Percentiles rank a stretch among this genome's conserved stretches.
Conservation (phyloP, 2,329 filamentous ascomycete species). For the Aspergillus ibericus region DNA sequence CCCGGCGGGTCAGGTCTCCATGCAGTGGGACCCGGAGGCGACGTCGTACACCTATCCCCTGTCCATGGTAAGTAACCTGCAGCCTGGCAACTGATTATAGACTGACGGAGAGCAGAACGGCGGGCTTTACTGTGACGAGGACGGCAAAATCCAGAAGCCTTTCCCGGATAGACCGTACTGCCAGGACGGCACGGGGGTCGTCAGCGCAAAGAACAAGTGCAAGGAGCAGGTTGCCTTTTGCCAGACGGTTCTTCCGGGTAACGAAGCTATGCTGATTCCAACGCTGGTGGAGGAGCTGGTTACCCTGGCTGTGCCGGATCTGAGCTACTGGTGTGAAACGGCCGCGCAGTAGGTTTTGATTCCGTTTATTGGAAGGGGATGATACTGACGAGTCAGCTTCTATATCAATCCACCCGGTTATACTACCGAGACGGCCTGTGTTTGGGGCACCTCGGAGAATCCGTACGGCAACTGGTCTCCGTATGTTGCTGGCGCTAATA, state of each 20-base stretch:
- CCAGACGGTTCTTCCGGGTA: slow-evolving; percentile 75
- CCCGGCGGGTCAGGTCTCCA: slow-evolving; percentile 71
- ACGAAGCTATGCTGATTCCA: slow-evolving; percentile 80
- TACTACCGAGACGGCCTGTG: slow-evolving; percentile 60
- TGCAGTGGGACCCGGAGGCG: slow-evolving; percentile 73
- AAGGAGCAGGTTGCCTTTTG: slow-evolving; percentile 66
- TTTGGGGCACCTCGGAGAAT: slow-evolving; percentile 66
- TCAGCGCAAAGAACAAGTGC: slow-evolving; percentile 67
- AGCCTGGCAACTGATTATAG: neutral
- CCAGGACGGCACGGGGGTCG: slow-evolving; percentile 64
- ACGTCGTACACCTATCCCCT: slow-evolving; percentile 65
- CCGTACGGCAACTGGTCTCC: slow-evolving; percentile 74
- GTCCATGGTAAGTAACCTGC: slow-evolving; percentile 63
- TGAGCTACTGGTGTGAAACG: slow-evolving; percentile 69
- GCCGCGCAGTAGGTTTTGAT: slow-evolving; percentile 66
- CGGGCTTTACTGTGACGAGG: slow-evolving; percentile 68
- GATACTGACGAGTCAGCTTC: slow-evolving; percentile 52
- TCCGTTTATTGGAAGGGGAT: neutral
- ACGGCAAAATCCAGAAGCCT: slow-evolving; percentile 67
- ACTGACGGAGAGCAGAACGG: slow-evolving; percentile 58
- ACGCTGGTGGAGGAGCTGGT: slow-evolving; percentile 61
- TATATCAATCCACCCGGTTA: slow-evolving; percentile 77
- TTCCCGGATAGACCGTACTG: slow-evolving; percentile 70
- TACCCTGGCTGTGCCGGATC: slow-evolving; percentile 69
- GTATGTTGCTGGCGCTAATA: slow-evolving; percentile 75